Conservation (phyloP, 2,329 filamentous ascomycete genomes). For the Ophiobolus disseminans region DNA sequence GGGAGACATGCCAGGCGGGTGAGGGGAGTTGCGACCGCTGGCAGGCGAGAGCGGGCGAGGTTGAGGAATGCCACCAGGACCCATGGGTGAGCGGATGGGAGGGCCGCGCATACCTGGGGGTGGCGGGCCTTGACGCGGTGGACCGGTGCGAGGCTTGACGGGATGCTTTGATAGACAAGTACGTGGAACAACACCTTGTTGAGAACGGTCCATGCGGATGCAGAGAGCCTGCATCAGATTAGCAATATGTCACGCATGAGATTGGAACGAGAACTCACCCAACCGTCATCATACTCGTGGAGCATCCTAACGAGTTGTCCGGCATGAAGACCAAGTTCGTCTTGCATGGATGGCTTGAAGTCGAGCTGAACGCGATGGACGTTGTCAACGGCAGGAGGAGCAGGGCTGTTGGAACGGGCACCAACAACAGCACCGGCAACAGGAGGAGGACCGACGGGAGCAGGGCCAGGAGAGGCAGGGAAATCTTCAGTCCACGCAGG, state of each 20-base stretch:
- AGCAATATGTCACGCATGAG: constrained; percentile 11
- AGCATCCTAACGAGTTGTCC: constrained; percentile 88
- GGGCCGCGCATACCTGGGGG: constrained; percentile 42
- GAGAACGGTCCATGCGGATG: constrained; percentile 84
- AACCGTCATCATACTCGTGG: constrained; percentile 97
- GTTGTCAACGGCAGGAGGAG: constrained; percentile 58
- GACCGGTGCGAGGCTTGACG: constrained; percentile 78
- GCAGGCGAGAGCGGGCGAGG: constrained; percentile 54
- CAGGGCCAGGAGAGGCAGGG: constrained; percentile 59
- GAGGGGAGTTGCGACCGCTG: constrained; percentile 58
- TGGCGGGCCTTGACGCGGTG: constrained; percentile 61
- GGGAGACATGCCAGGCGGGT: constrained; percentile 45
- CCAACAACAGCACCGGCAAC: constrained; percentile 65
- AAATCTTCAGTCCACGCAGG: constrained; percentile 68
- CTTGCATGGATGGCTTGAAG: constrained; percentile 89
- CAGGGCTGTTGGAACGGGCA: constrained; percentile 67
- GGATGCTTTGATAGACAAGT: constrained; percentile 92
- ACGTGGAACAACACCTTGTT: constrained; percentile 91
- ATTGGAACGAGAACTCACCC: constrained; percentile 68
- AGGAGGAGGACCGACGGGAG: constrained; percentile 48
- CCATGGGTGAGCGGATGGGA: constrained; percentile 39
- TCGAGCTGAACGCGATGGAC: constrained; percentile 95
- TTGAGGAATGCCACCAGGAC: constrained; percentile 39
- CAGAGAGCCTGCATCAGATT: constrained; percentile 74
- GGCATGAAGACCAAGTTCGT: constrained; percentile 81